Evolutionary conservation across 2,329 filamentous ascomycete species (phyloP), one percentile per base, ranked within the genome.

Genomic region (Calcarisporium arbuscula): DNA sequence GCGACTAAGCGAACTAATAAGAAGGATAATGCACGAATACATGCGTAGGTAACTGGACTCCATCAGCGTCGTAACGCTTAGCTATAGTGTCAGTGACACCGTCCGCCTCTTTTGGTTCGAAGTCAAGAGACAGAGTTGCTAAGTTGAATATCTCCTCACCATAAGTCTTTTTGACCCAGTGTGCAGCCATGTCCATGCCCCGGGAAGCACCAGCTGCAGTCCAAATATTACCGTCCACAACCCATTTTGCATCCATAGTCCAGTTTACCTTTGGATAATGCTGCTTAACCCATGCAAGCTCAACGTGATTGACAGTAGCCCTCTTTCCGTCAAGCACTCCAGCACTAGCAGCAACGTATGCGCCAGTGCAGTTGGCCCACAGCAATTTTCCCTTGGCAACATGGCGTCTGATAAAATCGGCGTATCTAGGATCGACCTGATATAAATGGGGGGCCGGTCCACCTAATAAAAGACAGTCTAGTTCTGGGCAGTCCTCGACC

Each of bases 151-250:
- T 38, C 5, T 54, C 50, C 14, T 47, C 18, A 0, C 59, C 58
- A 42, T 47, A 60, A 2, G 45, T 53, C 30, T 59, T 48, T 31
- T 57, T 57, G 1, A 66, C 35, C 59, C 61, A 66, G 21, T 63
- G 50, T 8, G 61, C 47, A 36, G 62, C 42, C 54, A 64, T 62
- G 14, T 68, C 66, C 50, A 67, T 68, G 0, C 65, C 67, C 5
- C 65, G 64, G 12, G 61, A 47, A 0, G 66, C 62, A 11, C 67
- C 67, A 2, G 56, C 57, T 0, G 58, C 60, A 3, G 66, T 70
- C 67, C 67, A 70, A 19, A 68, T 54, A 23, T 68, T 66, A 1
- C 54, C 60, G 31, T 68, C 63, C 1, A 61, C 37, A 35, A 67
- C 49, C 64, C 66, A 70, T 40, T 68, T 61, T 37, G 55, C 57